Evolutionary conservation across 306 rosid species (phyloP), one percentile per base, ranked within the genome.

Genomic region (Ceratonia siliqua): DNA sequence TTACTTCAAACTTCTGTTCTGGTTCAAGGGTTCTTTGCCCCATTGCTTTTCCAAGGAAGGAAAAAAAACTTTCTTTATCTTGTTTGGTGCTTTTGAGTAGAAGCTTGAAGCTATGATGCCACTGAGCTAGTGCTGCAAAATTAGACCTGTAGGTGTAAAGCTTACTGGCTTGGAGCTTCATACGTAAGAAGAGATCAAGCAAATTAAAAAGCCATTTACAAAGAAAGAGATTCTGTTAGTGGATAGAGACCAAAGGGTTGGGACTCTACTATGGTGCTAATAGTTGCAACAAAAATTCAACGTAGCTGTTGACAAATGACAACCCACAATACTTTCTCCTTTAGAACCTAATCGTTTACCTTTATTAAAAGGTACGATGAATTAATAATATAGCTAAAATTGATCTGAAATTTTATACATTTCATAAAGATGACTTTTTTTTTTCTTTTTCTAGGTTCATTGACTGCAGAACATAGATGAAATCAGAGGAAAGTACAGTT

Each of bases 141-240:
- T 72, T 65, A 72, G 55, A 33, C 21, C 42, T 56, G 25, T 5
- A 18, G 74, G 42, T 54, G 70, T 32, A 63, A 73, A 54, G 76
- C 62, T 69, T 67, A 75, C 12, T 36, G 32, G 32, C 32, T 4
- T 4, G 52, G 50, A 69, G 43, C 72, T 52, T 77, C 70, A 25
- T 15, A 54, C 46, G 72, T 45, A 75, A 78, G 81, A 39, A 39
- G 28, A 12, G 36, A 81, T 25, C 72, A 81, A 72, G 80, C 68
- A 33, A 27, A 33, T n/a, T n/a, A 39, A 38, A 67, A 25, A 7
- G 61, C 18, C 66, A 17, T 36, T 72, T 10, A 8, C 22, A 77
- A 74, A 38, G 81, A 66, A 81, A 70, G 82, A 21, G 79, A 79
- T 85, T 28, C 32, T 28, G 32, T 28, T 28, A 28, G 32, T 28